Evolutionary conservation across 495 filamentous ascomycete genomes (phyloP).

Genomic region (Hypoxylon fuscum): DNA sequence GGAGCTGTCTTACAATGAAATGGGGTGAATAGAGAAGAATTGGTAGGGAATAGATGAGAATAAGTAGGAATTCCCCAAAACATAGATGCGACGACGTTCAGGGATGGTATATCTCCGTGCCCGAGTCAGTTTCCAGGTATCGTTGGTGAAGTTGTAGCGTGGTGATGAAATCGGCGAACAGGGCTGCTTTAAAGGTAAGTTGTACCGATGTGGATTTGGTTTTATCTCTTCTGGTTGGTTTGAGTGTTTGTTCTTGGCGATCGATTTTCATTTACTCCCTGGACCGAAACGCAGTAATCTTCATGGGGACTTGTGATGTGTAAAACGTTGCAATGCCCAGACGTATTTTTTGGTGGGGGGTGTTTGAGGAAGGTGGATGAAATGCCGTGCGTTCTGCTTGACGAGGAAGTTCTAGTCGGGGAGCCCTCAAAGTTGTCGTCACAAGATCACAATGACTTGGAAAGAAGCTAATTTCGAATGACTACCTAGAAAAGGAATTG

Average conservation of each 20-base stretch:
- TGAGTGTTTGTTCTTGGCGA: constrained; percentile 29
- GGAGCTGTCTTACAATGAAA: not conserved
- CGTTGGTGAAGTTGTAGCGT: constrained; percentile 9
- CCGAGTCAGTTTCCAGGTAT: constrained; percentile 4
- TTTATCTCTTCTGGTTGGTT: not conserved
- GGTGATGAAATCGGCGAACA: constrained; percentile 14
- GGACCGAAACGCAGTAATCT: not conserved
- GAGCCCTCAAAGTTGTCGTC: too few species aligned
- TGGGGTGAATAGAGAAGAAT: not conserved
- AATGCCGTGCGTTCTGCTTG: not conserved
- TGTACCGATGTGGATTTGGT: not conserved
- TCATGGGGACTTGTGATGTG: too few species aligned
- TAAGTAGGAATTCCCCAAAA: constrained; percentile 1
- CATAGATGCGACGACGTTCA: constrained; percentile 7
- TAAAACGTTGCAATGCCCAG: not conserved
- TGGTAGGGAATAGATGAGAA: constrained; percentile 3
- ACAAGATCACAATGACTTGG: not conserved
- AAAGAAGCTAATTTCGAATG: constrained; percentile 3
- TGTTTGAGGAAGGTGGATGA: constrained; percentile 3
- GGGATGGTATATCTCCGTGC: constrained; percentile 14
- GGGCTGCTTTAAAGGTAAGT: constrained; percentile 14
- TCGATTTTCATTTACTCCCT: constrained; percentile 24
- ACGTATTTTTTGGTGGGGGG: constrained; percentile 9
- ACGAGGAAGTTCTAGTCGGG: too few species aligned
- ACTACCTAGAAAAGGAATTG: constrained; percentile 5